Conservation (phyloP, 306 rosid genomes). For the Medicago lupulina region DNA sequence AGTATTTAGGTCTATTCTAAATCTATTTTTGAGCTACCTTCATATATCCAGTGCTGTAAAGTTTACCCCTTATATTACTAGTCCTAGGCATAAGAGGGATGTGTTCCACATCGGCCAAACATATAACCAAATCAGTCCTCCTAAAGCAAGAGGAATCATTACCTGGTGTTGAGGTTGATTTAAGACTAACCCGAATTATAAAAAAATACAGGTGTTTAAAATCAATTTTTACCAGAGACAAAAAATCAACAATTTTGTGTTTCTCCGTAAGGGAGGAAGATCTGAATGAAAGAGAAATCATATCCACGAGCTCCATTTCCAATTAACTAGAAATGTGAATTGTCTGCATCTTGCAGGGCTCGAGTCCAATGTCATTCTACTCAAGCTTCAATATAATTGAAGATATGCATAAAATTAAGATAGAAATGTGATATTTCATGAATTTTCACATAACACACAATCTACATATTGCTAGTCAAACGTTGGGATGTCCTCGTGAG, state of each 20-base stretch:
- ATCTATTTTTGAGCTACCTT: background rate
- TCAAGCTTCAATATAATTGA: slow-evolving; percentile 32
- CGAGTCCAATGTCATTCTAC: slow-evolving; percentile 24
- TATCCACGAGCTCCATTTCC: slow-evolving; percentile 9
- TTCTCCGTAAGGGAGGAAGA: slow-evolving; percentile 3
- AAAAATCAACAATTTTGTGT: background rate
- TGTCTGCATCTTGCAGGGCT: slow-evolving; percentile 27
- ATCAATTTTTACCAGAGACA: background rate
- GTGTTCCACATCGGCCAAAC: slow-evolving; percentile 1
- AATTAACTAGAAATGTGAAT: slow-evolving; percentile 29
- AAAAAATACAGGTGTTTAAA: background rate
- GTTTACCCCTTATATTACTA: background rate
- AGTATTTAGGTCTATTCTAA: background rate
- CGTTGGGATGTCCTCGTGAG: no score
- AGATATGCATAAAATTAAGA: slow-evolving; percentile 32
- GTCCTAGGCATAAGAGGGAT: background rate
- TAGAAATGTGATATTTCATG: slow-evolving; percentile 10
- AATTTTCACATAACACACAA: slow-evolving; percentile 25
- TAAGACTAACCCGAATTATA: background rate
- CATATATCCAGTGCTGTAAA: background rate
- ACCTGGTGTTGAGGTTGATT: background rate
- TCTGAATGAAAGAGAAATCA: background rate
- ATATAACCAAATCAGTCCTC: background rate
- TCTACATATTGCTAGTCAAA: slow-evolving; percentile 21
- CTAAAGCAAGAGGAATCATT: slow-evolving; percentile 11